Evolutionary conservation across 495 filamentous ascomycete genomes (phyloP).

Genomic region (Penicillium dipodomyicola): DNA sequence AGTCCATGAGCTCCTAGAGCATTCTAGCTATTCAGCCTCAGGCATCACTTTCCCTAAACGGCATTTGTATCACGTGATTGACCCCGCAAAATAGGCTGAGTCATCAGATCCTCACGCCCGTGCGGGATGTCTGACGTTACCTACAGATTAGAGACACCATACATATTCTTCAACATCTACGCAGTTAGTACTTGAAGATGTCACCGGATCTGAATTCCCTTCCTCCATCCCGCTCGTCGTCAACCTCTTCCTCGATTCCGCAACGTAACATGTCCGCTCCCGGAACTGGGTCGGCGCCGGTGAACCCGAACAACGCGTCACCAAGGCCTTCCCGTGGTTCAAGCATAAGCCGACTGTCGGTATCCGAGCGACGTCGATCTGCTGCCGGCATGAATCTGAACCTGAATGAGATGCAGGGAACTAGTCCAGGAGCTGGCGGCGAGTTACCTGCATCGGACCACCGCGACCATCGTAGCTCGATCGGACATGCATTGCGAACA

Average conservation of each 20-base stretch:
- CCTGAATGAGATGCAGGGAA: constrained; percentile 63
- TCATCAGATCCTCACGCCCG: constrained; percentile 7
- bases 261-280: constrained; percentile 32
- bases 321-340: constrained; percentile 52
- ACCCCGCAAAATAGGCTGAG: constrained; percentile 15
- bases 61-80: background rate
- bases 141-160: constrained; percentile 9
- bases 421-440: constrained; percentile 55
- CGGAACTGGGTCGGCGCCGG: constrained; percentile 24
- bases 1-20: background rate
- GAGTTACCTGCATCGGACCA: constrained; percentile 33
- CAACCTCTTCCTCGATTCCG: constrained; percentile 36
- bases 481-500: constrained; percentile 46
- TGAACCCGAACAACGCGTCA: constrained; percentile 41
- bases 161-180: background rate
- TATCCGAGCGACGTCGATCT: constrained; percentile 55
- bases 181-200: constrained; percentile 37
- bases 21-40: background rate
- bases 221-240: constrained; percentile 58
- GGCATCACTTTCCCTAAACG: background rate
- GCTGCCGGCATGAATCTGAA: constrained; percentile 70
- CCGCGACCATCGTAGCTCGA: constrained; percentile 38
- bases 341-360: constrained; percentile 51
- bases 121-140: background rate
- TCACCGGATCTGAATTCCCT: constrained; percentile 75